Percentiles rank a stretch among this genome's conserved stretches.
Conservation (phyloP, 208 protist species). For the Vickermania ingenoplastis region DNA sequence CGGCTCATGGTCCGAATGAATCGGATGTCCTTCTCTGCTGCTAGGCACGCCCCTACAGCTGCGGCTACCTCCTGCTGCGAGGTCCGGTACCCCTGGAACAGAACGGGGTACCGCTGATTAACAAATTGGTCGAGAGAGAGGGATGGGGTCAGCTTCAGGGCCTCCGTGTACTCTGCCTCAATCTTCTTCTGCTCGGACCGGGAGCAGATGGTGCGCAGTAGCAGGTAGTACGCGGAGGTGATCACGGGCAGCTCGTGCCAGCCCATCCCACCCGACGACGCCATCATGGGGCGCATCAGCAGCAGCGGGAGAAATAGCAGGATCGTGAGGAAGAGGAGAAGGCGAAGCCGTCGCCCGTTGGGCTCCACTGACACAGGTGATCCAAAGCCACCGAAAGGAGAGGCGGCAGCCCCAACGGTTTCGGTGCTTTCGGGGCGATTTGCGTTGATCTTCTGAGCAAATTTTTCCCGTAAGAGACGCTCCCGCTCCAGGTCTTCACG, state of each 20-base stretch:
- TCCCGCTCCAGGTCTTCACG: conserved; percentile 76
- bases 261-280: conserved; percentile 53
- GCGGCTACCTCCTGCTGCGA: conserved; percentile 62
- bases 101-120: conserved; percentile 39
- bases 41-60: conserved; percentile 54
- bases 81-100: conserved; percentile 73
- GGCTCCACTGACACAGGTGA: conserved; percentile 1
- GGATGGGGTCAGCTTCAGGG: conserved; percentile 26
- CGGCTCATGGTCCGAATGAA: conserved; percentile 58
- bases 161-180: conserved; percentile 62
- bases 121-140: conserved; percentile 80
- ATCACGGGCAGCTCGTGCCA: conserved; percentile 72
- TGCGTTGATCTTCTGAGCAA: conserved; percentile 64
- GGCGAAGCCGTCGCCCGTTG: conserved; percentile 16
- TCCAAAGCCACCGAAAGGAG: background rate
- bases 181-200: conserved; percentile 54
- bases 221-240: conserved; percentile 45
- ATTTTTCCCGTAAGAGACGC: conserved; percentile 53
- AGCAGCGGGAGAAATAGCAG: conserved; percentile 33
- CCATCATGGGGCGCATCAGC: conserved; percentile 41
- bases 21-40: conserved; percentile 35
- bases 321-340: conserved; percentile 37
- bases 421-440: conserved; percentile 25
- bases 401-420: conserved; percentile 5
- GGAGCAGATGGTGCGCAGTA: conserved; percentile 53